phyloP scores from a whole-genome alignment of 2,329 filamentous ascomycete species.

The Aspergillus fructus region DNA sequence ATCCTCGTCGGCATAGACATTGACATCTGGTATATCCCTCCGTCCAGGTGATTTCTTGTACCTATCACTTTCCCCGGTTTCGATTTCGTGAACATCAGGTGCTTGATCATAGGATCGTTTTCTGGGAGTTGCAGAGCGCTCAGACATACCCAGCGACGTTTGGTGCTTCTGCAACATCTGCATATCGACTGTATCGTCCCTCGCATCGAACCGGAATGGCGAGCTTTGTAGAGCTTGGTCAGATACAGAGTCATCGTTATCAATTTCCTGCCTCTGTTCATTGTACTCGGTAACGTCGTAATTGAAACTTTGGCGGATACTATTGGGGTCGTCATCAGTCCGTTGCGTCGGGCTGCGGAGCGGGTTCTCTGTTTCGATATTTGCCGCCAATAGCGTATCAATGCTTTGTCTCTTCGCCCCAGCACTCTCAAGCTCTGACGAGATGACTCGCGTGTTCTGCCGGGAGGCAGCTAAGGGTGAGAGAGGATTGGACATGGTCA shows the following conservation, averaged over 20 bases:
- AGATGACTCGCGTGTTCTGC: constrained; percentile 41
- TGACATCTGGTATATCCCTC: constrained; percentile 22
- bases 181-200: constrained; percentile 36
- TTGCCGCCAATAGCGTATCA: constrained; percentile 16
- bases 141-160: constrained; percentile 9
- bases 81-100: constrained; percentile 15
- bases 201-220: constrained; percentile 35
- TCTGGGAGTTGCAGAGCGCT: constrained; percentile 19
- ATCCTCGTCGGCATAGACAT: constrained; percentile 30
- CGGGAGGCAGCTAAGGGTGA: constrained; percentile 42
- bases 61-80: constrained; percentile 18
- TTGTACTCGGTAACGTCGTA: constrained; percentile 18
- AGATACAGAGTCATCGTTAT: constrained; percentile 24
- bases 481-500: constrained; percentile 40
- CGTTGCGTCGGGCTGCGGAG: constrained; percentile 30
- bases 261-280: constrained; percentile 16
- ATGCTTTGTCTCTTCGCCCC: constrained; percentile 14
- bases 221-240: constrained; percentile 33
- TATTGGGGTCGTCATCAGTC: constrained; percentile 17
- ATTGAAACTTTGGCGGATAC: constrained; percentile 13
- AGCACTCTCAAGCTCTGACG: constrained; percentile 22
- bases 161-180: constrained; percentile 21
- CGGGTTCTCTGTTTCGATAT: constrained; percentile 23
- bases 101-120: constrained; percentile 24
- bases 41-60: constrained; percentile 28